These are phyloP conservation scores for Clonostachys solani DNA, from an alignment of 2,329 filamentous ascomycete genomes.

Conservation along the genomic window DNA sequence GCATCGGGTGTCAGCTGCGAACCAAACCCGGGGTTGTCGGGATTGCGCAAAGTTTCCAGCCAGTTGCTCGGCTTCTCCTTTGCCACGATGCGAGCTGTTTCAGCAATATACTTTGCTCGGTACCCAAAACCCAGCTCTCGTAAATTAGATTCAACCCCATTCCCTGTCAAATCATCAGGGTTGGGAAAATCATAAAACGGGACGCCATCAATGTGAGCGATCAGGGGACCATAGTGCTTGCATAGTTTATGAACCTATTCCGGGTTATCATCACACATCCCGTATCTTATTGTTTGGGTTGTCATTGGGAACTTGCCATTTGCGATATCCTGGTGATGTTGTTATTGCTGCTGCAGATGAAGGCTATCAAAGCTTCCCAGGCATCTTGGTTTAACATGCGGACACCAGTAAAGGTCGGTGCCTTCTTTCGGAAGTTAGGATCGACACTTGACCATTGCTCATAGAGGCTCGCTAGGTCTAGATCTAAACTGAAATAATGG, in stretches of 20 bases:
- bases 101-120: conserved; percentile 84
- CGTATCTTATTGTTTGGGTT: neutral
- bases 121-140: conserved; percentile 90
- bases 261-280: neutral
- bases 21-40: conserved; percentile 59
- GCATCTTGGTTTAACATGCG: conserved; percentile 91
- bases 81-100: conserved; percentile 75
- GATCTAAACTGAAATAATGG: conserved; percentile 81
- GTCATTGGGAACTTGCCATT: conserved; percentile 60
- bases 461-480: conserved; percentile 76
- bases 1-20: conserved; percentile 36
- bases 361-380: conserved; percentile 90
- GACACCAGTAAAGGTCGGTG: conserved; percentile 83
- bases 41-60: conserved; percentile 76
- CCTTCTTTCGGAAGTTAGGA: conserved; percentile 82
- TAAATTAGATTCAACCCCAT: conserved; percentile 75
- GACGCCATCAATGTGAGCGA: conserved; percentile 66
- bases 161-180: conserved; percentile 66
- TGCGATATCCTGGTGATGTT: conserved; percentile 93
- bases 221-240: conserved; percentile 72
- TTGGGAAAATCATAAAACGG: conserved; percentile 84
- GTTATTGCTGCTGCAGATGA: conserved; percentile 99
- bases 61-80: conserved; percentile 65
- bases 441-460: conserved; percentile 83
- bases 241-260: conserved; percentile 78